A percentile compares a stretch with the other conserved stretches of the same genome.
Evolutionary conservation across 1,284 basidiomycete species (phyloP).

Genomic region (Laetiporus sulphureus): DNA sequence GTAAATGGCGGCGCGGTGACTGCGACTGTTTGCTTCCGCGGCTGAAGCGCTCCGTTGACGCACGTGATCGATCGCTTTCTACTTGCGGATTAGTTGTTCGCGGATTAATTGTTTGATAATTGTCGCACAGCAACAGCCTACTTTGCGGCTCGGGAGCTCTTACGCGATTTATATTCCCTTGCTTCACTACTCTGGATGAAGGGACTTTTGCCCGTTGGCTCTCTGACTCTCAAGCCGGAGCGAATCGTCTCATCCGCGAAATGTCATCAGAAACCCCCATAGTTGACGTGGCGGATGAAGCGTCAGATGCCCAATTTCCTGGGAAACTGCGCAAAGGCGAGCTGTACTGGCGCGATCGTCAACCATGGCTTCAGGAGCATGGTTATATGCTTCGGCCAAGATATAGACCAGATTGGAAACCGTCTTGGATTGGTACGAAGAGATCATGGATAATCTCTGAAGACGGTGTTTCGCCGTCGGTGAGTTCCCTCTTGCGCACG

Average conservation of each 20-base stretch:
- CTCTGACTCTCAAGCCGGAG: background rate
- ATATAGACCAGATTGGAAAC: constrained; percentile 19
- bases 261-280: background rate
- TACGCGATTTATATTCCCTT: background rate
- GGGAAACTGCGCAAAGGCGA: constrained; percentile 9
- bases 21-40: too few species aligned
- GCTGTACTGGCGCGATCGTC: constrained; percentile 17
- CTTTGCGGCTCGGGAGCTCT: too few species aligned
- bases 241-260: background rate
- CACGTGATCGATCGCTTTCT: too few species aligned
- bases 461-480: constrained; percentile 8
- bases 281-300: background rate
- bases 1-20: too few species aligned
- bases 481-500: background rate
- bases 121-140: too few species aligned
- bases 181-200: background rate
- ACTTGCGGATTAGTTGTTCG: too few species aligned
- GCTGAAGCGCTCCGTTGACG: too few species aligned
- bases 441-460: constrained; percentile 10
- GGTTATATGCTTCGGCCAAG: constrained; percentile 23
- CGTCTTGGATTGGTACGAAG: constrained; percentile 19
- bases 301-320: background rate
- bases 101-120: too few species aligned
- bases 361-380: constrained; percentile 12
- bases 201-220: background rate